Conservation (phyloP, 176 grass and related monocot genomes). For the Paspalum vaginatum region DNA sequence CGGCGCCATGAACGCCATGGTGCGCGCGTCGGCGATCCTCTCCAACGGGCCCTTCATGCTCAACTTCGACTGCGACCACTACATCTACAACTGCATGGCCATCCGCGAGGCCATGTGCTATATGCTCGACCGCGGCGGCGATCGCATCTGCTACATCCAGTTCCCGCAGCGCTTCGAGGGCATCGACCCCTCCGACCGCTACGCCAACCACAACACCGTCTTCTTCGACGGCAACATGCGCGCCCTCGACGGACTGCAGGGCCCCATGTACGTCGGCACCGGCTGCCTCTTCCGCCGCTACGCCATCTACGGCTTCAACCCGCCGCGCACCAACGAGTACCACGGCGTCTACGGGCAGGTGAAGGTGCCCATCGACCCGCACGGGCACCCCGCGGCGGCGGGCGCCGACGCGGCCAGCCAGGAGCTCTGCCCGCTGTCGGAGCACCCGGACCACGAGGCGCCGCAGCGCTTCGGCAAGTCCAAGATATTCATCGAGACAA, state of each 20-base stretch:
- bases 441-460: slow-evolving; percentile 57
- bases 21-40: slow-evolving; percentile 81
- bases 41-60: slow-evolving; percentile 94
- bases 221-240: slow-evolving; percentile 93
- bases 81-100: slow-evolving; percentile 81
- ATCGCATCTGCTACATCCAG: slow-evolving; percentile 87
- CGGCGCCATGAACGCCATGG: slow-evolving; percentile 91
- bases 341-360: slow-evolving; percentile 46
- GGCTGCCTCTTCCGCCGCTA: slow-evolving; percentile 76
- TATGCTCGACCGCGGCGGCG: slow-evolving; percentile 93
- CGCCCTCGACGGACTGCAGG: slow-evolving; percentile 74
- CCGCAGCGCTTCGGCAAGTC: slow-evolving; percentile 76
- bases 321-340: slow-evolving; percentile 61
- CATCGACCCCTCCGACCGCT: slow-evolving; percentile 91
- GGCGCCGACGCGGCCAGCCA: slow-evolving; percentile 1
- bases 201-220: slow-evolving; percentile 97
- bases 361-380: slow-evolving; percentile 35
- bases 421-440: slow-evolving; percentile 35
- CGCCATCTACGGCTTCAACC: slow-evolving; percentile 70
- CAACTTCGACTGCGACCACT: slow-evolving; percentile 99
- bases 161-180: slow-evolving; percentile 93
- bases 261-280: slow-evolving; percentile 81
- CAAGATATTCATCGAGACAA: slow-evolving; percentile 61
- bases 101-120: slow-evolving; percentile 91
- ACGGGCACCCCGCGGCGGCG: background rate